These are phyloP conservation scores for Lyophyllum decastes DNA, from an alignment of 768 basidiomycete genomes.

Conservation along the genomic window DNA sequence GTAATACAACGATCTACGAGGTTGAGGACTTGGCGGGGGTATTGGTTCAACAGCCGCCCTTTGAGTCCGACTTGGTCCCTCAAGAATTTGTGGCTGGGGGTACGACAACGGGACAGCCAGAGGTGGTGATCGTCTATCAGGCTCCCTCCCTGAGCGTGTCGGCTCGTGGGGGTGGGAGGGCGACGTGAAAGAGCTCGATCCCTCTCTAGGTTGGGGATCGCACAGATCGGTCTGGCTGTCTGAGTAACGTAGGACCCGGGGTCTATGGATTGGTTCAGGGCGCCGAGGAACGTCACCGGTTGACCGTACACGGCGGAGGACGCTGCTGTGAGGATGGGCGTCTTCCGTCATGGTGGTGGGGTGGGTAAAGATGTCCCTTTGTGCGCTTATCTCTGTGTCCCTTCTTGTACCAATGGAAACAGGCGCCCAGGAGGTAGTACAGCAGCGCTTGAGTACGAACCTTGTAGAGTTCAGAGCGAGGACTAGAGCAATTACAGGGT, in stretches of 20 bases:
- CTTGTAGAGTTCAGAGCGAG: neutral
- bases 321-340: slow-evolving; percentile 20
- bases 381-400: neutral
- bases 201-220: slow-evolving; percentile 5
- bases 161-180: neutral
- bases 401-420: slow-evolving; percentile 3
- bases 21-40: slow-evolving; percentile 21
- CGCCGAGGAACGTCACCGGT: slow-evolving; percentile 37
- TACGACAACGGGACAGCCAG: neutral
- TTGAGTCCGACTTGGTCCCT: slow-evolving; percentile 16
- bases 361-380: neutral
- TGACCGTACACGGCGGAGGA: slow-evolving; percentile 39
- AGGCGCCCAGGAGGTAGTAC: neutral
- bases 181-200: neutral
- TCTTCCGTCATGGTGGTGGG: slow-evolving; percentile 14
- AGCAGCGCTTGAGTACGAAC: neutral
- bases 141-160: neutral
- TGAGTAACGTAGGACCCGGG: slow-evolving; percentile 15
- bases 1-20: slow-evolving; percentile 22
- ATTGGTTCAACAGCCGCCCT: slow-evolving; percentile 11
- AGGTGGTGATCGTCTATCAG: slow-evolving; percentile 1
- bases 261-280: slow-evolving; percentile 23
- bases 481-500: neutral
- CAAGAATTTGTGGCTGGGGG: slow-evolving; percentile 10
- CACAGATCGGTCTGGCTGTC: slow-evolving; percentile 17